Base-by-base conservation (phyloP, 108 stramenopile species). In the Skeletonema grethae region DNA sequence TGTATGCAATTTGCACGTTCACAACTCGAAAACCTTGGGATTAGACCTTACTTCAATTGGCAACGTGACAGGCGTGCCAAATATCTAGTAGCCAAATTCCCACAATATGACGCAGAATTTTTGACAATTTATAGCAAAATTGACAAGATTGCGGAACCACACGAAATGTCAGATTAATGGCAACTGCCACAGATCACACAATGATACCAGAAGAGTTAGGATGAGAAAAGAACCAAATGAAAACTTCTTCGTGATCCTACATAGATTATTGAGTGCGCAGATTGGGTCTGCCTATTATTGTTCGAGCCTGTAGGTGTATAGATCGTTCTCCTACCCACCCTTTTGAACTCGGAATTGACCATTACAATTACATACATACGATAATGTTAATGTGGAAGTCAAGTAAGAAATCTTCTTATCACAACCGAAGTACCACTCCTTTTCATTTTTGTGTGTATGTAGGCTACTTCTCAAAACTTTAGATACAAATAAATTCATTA, bases 11-110 rank as follows among this genome's bases (percentile, higher is more conserved):
- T 83, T 39, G 67, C 73, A 9, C 78, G 95, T 8, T 69, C 86
- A 9, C 93, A 97, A 71, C 71, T 97, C 48, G 58, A 86, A 61
- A 97, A 95, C 73, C 64, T 97, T 35, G 93, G 93, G 7, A 83
- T 94, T 18, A 68, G 86, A 34, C 94, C 96, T 0, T 94, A 88
- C 82, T 80, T 73, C 43, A 57, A 73, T 73, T 77, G 71, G 69
- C 76, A 81, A 73, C 65, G 31, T 29, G 53, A 69, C 22, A 38
- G 48, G 8, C 65, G 84, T 22, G 75, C 84, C 8, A 45, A 73
- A 0, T 7, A 29, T 12, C 68, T 83, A 32, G 66, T 77, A 0
- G 3, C 24, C 11, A 38, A 31, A 38, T 79, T 75, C 57, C 82
- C 82, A 13, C 67, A 64, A 25, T 83, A 83, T 64, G 84, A 91